Conservation (phyloP, 164 flowering plant genomes). For the Brasenia schreberi region DNA sequence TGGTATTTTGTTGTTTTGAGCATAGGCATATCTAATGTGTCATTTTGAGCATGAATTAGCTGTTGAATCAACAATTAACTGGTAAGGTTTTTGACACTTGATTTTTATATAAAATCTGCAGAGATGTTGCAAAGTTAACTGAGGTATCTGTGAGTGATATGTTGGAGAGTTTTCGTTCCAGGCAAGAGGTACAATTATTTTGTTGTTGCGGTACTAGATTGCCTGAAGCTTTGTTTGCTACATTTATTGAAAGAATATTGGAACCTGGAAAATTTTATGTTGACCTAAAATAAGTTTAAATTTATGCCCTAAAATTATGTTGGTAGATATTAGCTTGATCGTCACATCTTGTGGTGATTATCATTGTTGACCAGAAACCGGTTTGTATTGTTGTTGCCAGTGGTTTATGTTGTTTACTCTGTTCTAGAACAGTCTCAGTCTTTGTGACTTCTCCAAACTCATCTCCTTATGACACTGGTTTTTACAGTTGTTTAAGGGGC, state of each 20-base stretch:
- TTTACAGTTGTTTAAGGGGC: constrained; percentile 78
- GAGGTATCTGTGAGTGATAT: constrained; percentile 92
- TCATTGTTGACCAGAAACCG: too few species aligned
- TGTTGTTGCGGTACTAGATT: too few species aligned
- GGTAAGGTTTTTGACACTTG: background rate
- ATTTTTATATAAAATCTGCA: constrained; percentile 12
- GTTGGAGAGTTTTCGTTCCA: constrained; percentile 83
- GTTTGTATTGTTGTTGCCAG: background rate
- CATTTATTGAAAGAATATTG: too few species aligned
- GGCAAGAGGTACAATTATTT: constrained; percentile 53
- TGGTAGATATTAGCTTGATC: too few species aligned
- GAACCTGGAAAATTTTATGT: too few species aligned
- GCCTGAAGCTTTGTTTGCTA: too few species aligned
- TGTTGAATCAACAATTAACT: background rate
- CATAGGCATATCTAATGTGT: too few species aligned
- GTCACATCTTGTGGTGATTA: too few species aligned
- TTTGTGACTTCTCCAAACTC: background rate
- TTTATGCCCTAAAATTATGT: too few species aligned
- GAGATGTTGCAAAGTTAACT: constrained; percentile 59
- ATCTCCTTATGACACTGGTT: background rate
- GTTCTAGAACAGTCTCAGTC: background rate
- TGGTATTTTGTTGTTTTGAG: too few species aligned
- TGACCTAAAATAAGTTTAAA: too few species aligned
- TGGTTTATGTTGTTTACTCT: background rate
- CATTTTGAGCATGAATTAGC: background rate